phyloP scores from a whole-genome alignment of 2,329 filamentous ascomycete species.

The Myriosclerotinia scirpicola region DNA sequence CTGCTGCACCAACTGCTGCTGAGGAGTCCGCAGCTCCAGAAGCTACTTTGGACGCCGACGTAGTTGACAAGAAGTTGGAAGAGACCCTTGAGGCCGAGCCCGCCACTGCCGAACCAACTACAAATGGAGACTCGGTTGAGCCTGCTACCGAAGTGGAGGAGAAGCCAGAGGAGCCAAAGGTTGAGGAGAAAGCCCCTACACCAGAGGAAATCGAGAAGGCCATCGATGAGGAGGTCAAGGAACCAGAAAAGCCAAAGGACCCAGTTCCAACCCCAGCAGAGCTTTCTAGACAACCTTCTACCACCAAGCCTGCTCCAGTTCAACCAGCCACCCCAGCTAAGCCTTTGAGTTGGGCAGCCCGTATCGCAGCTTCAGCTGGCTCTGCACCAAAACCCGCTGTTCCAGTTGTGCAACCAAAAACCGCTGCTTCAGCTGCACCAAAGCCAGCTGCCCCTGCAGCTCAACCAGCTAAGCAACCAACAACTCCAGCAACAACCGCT shows the following conservation, averaged over 20 bases:
- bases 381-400: constrained; percentile 57
- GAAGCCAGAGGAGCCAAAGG: constrained; percentile 36
- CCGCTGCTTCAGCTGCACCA: constrained; percentile 54
- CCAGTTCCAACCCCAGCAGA: constrained; percentile 54
- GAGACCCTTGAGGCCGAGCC: constrained; percentile 50
- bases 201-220: constrained; percentile 53
- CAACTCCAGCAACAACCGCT: constrained; percentile 46
- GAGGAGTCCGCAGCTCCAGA: constrained; percentile 38
- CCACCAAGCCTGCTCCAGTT: constrained; percentile 54
- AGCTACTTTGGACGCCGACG: constrained; percentile 47
- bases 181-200: constrained; percentile 42
- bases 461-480: constrained; percentile 41
- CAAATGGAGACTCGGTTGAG: constrained; percentile 47
- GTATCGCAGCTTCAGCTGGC: constrained; percentile 57
- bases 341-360: constrained; percentile 75
- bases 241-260: constrained; percentile 67
- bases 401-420: constrained; percentile 51
- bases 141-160: constrained; percentile 39
- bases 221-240: constrained; percentile 56
- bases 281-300: constrained; percentile 35
- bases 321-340: constrained; percentile 46
- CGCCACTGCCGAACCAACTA: constrained; percentile 41
- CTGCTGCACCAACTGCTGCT: constrained; percentile 38
- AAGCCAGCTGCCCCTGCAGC: constrained; percentile 40
- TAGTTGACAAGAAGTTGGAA: constrained; percentile 76